phyloP scores from a whole-genome alignment of 352 stramenopile genomes.

The Albugo laibachii region DNA sequence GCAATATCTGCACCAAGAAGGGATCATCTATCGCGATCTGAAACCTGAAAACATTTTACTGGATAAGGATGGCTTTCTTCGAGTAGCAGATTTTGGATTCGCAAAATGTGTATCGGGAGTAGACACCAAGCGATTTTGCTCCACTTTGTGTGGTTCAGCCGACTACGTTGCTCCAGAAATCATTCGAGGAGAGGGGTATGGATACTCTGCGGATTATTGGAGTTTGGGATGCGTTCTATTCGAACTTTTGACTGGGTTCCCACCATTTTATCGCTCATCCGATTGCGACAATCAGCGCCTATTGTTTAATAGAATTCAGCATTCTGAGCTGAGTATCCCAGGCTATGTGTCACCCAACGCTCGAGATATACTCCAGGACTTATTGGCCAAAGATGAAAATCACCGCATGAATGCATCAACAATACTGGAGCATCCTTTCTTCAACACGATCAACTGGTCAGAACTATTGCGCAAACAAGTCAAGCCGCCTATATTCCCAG shows the following conservation, averaged over 20 bases:
- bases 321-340: slow-evolving; percentile 83
- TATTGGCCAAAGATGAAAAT: slow-evolving; percentile 37
- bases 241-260: slow-evolving; percentile 65
- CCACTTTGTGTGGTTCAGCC: slow-evolving; percentile 61
- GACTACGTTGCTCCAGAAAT: slow-evolving; percentile 78
- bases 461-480: slow-evolving; percentile 55
- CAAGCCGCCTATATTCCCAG: slow-evolving; percentile 31
- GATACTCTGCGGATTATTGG: slow-evolving; percentile 59
- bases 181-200: slow-evolving; percentile 48
- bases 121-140: slow-evolving; percentile 26
- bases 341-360: slow-evolving; percentile 58
- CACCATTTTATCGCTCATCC: slow-evolving; percentile 40
- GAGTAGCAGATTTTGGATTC: slow-evolving; percentile 72
- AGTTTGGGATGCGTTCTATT: slow-evolving; percentile 81
- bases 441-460: slow-evolving; percentile 53
- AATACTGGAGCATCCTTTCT: slow-evolving; percentile 58
- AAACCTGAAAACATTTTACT: slow-evolving; percentile 85
- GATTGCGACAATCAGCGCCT: slow-evolving; percentile 44
- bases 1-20: slow-evolving; percentile 57
- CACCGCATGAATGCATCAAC: slow-evolving; percentile 48
- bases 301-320: slow-evolving; percentile 95
- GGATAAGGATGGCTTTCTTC: slow-evolving; percentile 78
- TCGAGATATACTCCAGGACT: slow-evolving; percentile 26
- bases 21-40: slow-evolving; percentile 77
- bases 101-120: slow-evolving; percentile 14